Evolutionary conservation across 306 rosid species (phyloP), one percentile per base, ranked within the genome.

Genomic region (Quercus parvula): DNA sequence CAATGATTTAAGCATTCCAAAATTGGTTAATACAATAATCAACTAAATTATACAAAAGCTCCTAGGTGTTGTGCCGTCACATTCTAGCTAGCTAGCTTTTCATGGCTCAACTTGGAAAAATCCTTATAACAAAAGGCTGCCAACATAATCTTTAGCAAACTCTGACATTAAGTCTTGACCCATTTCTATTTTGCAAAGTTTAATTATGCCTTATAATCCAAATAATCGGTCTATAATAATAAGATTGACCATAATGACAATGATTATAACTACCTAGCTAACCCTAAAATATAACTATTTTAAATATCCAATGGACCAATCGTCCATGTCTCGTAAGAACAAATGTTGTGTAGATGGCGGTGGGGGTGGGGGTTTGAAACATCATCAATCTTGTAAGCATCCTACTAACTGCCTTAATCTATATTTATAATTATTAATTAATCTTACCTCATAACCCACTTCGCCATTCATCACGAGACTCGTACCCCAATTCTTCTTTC

Each of bases 291-390:
- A 54, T 72, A 66, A 49, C 4, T 49, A 3, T 10, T 49, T 49
- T 12, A 38, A 38, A 38, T 38, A 38, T 38, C 44, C 52, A 9
- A 46, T 2, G 13, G 15, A 9, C 52, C 52, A 46, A 20, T 6
- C 61, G 55, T 58, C 59, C 17, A 33, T 15, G 64, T 59, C 28
- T 59, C 2, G 2, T 12, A 10, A 24, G 17, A 58, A 20, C 27
- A 61, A 62, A 74, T 81, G 85, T 81, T 69, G 56, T 77, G 68
- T 55, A 24, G 85, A 74, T 70, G 71, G 78, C 75, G 14, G 54
- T 35, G 2, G 7, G n/a, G 85, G 74, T 70, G 64, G 82, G 83
- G 14, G 54, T 74, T 59, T 71, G 62, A 77, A 58, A 57, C 22
- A 81, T 71, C 67, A 85, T 44, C 33, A 61, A 24, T 61, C 31